Percentiles rank a stretch among this genome's conserved stretches.
Conservation (phyloP, 2,329 filamentous ascomycete species). For the Colletotrichum australisinense region DNA sequence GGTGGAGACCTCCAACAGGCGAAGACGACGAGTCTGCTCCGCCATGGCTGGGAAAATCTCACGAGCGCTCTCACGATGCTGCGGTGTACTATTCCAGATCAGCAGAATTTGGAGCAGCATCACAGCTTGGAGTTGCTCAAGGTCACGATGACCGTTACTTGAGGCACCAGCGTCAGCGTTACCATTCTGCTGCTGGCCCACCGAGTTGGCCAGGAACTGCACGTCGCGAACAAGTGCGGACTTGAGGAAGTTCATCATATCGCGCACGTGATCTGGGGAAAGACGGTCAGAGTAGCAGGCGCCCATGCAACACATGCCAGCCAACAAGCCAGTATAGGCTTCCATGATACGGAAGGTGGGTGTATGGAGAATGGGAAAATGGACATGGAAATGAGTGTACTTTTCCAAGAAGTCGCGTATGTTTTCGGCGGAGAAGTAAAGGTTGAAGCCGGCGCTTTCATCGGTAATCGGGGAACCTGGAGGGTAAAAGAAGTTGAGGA, state of each 20-base stretch:
- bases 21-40: slow-evolving; percentile 65
- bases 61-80: slow-evolving; percentile 73
- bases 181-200: slow-evolving; percentile 39
- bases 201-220: slow-evolving; percentile 53
- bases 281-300: slow-evolving; percentile 79
- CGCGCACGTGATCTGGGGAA: slow-evolving; percentile 69
- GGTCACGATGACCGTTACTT: slow-evolving; percentile 46
- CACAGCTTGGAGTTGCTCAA: slow-evolving; percentile 77
- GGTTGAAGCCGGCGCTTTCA: slow-evolving; percentile 65
- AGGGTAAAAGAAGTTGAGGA: slow-evolving; percentile 67
- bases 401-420: slow-evolving; percentile 77
- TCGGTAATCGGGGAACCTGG: slow-evolving; percentile 67
- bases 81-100: slow-evolving; percentile 76
- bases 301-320: slow-evolving; percentile 78
- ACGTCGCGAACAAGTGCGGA: slow-evolving; percentile 68
- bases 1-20: slow-evolving; percentile 65
- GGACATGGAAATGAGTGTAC: slow-evolving; percentile 78
- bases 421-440: slow-evolving; percentile 75
- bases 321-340: slow-evolving; percentile 74
- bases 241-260: slow-evolving; percentile 74
- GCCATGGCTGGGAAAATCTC: slow-evolving; percentile 68
- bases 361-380: slow-evolving; percentile 79
- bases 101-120: slow-evolving; percentile 71
- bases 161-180: slow-evolving; percentile 19
- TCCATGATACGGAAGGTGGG: slow-evolving; percentile 76